These are phyloP conservation scores for Phytophthora fragariaefolia DNA, from an alignment of 352 stramenopile species.

Conservation along the genomic window DNA sequence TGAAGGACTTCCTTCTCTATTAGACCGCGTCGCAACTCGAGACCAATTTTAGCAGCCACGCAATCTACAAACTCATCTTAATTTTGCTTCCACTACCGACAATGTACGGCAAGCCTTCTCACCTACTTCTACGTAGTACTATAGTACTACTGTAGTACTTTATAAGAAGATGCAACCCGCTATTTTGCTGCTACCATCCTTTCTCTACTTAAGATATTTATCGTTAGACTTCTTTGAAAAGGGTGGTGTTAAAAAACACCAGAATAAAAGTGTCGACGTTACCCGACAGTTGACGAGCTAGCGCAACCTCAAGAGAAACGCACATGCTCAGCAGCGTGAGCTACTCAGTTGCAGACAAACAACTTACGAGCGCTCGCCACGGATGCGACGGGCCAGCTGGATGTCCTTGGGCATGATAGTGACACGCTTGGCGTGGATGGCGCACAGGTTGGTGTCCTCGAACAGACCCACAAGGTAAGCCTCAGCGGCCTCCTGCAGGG, in stretches of 20 bases:
- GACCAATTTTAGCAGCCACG: too few relatives aligned
- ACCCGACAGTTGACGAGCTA: slow-evolving; percentile 7
- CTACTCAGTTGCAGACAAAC: slow-evolving; percentile 49
- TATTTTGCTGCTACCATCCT: too few relatives aligned
- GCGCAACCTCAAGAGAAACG: background rate
- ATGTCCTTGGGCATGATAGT: slow-evolving; percentile 97
- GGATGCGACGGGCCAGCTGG: slow-evolving; percentile 92
- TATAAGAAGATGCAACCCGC: too few relatives aligned
- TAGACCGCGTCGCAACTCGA: too few relatives aligned
- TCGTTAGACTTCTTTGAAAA: too few relatives aligned
- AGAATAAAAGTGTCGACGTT: slow-evolving; percentile 31
- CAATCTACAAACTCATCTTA: too few relatives aligned
- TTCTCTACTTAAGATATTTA: too few relatives aligned
- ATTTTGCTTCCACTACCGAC: too few relatives aligned
- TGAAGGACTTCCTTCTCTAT: too few relatives aligned
- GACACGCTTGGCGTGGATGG: slow-evolving; percentile 93
- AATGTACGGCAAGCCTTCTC: too few relatives aligned
- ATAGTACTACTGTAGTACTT: too few relatives aligned
- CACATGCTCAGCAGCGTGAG: slow-evolving; percentile 72
- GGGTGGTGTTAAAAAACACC: slow-evolving; percentile 68
- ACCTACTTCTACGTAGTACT: too few relatives aligned
- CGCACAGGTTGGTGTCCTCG: slow-evolving; percentile 94
- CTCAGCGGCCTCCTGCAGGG: slow-evolving; percentile 88
- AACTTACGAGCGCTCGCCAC: slow-evolving; percentile 85
- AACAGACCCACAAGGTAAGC: slow-evolving; percentile 83